Conservation (phyloP, 768 basidiomycete species). For the Saitozyma sp. region DNA sequence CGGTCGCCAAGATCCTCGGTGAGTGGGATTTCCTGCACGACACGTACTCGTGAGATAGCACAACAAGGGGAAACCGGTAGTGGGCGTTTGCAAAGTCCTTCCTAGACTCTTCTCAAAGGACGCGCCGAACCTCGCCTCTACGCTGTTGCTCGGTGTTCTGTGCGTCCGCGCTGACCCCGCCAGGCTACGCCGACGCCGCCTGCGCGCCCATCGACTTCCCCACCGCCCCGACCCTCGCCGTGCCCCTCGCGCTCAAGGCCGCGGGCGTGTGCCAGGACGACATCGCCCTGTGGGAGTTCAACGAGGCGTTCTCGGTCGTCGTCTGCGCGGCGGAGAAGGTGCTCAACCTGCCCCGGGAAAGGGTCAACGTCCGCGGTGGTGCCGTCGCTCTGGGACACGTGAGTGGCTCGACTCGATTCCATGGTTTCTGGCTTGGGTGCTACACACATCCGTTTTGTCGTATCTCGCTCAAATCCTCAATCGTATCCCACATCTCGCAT, state of each 20-base stretch:
- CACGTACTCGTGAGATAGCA: neutral
- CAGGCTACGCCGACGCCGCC: constrained; percentile 95
- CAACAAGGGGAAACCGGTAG: too few relatives aligned
- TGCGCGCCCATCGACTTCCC: constrained; percentile 98
- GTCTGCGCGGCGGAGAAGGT: constrained; percentile 87
- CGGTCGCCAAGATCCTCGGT: constrained; percentile 94
- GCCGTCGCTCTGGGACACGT: constrained; percentile 82
- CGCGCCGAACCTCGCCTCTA: too few relatives aligned
- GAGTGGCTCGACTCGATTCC: constrained; percentile 16
- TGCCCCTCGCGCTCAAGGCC: constrained; percentile 81
- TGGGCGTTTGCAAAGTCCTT: too few relatives aligned
- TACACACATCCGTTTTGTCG: neutral
- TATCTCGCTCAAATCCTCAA: neutral
- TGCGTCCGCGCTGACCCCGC: constrained; percentile 2
- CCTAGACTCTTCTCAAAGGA: too few relatives aligned
- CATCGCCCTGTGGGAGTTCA: constrained; percentile 90
- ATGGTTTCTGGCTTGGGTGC: neutral
- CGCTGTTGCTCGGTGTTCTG: neutral
- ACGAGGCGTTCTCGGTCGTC: constrained; percentile 97
- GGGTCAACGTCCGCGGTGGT: constrained; percentile 83
- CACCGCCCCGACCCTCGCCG: constrained; percentile 83
- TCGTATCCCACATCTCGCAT: neutral
- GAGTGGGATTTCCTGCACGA: constrained; percentile 50
- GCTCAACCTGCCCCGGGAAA: constrained; percentile 75
- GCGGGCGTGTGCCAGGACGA: constrained; percentile 80